Conservation (phyloP, 257 asterid genomes). For the Solanum chilense region DNA sequence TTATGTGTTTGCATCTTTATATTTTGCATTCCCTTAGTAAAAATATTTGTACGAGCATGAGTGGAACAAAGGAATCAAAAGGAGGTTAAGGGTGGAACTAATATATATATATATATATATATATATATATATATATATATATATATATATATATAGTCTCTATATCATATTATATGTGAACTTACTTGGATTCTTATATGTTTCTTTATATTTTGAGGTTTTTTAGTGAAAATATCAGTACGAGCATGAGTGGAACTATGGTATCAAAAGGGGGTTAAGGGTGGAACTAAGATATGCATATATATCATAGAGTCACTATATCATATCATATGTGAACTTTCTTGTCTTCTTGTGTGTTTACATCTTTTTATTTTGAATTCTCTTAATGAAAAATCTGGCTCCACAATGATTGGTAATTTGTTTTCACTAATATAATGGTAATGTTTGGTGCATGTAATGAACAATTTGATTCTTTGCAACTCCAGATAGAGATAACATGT, state of each 20-base stretch:
- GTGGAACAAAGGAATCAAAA: background rate
- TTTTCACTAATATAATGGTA: background rate
- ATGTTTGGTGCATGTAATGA: background rate
- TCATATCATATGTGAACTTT: too few species aligned
- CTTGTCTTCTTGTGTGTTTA: too few species aligned
- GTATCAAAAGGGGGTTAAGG: background rate
- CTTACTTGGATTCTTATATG: background rate
- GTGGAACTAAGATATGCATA: background rate
- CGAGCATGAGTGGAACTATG: background rate
- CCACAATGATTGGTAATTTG: background rate
- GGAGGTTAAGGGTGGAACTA: too few species aligned
- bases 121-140: background rate
- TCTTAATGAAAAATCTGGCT: too few species aligned
- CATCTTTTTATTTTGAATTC: too few species aligned
- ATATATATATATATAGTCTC: too few species aligned
- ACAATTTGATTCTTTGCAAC: background rate
- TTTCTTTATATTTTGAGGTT: too few species aligned
- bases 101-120: too few species aligned
- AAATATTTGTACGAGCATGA: background rate
- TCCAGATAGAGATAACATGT: slow-evolving; percentile 83
- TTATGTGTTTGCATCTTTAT: background rate
- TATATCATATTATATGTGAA: background rate
- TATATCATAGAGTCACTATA: background rate
- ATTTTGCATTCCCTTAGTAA: background rate
- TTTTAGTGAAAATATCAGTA: background rate